These are phyloP conservation scores for Quambalaria eucalypti DNA, from an alignment of 1,284 basidiomycete species.

Conservation along the genomic window DNA sequence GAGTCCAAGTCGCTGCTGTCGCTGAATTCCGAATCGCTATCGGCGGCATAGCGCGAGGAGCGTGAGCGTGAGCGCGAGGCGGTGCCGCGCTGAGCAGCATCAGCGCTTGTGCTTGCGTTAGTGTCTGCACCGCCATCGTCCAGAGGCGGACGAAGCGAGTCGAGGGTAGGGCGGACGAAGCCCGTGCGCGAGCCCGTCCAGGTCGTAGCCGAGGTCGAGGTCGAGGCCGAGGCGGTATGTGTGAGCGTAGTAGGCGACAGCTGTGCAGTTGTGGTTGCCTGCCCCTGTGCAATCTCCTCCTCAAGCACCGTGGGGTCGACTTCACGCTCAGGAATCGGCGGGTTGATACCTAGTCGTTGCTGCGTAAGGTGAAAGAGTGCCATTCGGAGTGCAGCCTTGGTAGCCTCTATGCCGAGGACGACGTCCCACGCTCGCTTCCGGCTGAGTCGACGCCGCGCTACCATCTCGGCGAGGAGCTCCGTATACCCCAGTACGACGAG, in stretches of 20 bases:
- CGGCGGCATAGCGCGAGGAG: not conserved
- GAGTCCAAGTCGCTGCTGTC: slow-evolving; percentile 14
- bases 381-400: slow-evolving; percentile 47
- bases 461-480: slow-evolving; percentile 49
- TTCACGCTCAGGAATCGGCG: slow-evolving; percentile 46
- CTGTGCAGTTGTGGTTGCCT: not conserved
- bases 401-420: slow-evolving; percentile 47
- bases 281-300: slow-evolving; percentile 3
- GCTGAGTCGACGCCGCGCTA: slow-evolving; percentile 40
- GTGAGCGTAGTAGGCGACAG: not conserved
- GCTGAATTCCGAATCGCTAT: not conserved
- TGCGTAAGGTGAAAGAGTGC: slow-evolving; percentile 45
- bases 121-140: not conserved
- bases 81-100: not conserved
- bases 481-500: slow-evolving; percentile 44
- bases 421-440: slow-evolving; percentile 44
- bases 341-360: slow-evolving; percentile 42
- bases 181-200: slow-evolving; percentile 38
- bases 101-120: not conserved
- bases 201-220: not conserved
- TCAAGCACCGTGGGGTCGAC: slow-evolving; percentile 42
- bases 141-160: slow-evolving; percentile 23
- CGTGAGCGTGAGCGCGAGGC: not conserved
- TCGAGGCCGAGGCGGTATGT: not conserved
- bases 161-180: slow-evolving; percentile 27